phyloP scores from a whole-genome alignment of 164 flowering plant genomes.

The Berberis thunbergii region DNA sequence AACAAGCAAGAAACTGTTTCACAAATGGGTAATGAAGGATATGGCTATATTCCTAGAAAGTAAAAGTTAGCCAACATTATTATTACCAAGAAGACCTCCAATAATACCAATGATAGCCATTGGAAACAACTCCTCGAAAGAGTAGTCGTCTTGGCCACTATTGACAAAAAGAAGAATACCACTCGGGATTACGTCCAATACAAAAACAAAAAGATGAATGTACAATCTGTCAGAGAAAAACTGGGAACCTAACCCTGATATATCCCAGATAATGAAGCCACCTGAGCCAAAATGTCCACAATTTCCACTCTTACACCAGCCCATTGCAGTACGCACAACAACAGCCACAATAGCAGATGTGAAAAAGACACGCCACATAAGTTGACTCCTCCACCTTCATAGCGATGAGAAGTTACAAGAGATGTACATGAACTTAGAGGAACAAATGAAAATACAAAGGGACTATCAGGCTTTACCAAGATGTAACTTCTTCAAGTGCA shows the following conservation, averaged over 20 bases:
- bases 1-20: slow-evolving; percentile 1
- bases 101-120: slow-evolving; percentile 98
- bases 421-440: neutral
- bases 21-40: neutral
- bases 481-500: slow-evolving; percentile 97
- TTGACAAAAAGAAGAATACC: slow-evolving; percentile 4
- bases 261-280: slow-evolving; percentile 97
- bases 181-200: slow-evolving; percentile 1
- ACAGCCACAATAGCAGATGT: slow-evolving; percentile 98
- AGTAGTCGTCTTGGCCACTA: slow-evolving; percentile 98
- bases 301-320: slow-evolving; percentile 88
- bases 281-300: slow-evolving; percentile 99
- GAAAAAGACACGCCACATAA: slow-evolving; percentile 99
- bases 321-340: slow-evolving; percentile 92
- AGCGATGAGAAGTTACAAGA: neutral
- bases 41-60: neutral
- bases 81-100: slow-evolving; percentile 93
- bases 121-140: slow-evolving; percentile 83
- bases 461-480: slow-evolving; percentile 50
- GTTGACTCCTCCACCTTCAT: slow-evolving; percentile 98
- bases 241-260: slow-evolving; percentile 49
- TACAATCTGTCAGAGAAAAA: too few species aligned
- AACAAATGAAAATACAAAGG: neutral
- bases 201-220: too few species aligned
- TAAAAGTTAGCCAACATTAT: neutral